These are phyloP conservation scores for Citeromyces hawaiiensis DNA, from an alignment of 1,139 yeast genomes.

Conservation along the genomic window DNA sequence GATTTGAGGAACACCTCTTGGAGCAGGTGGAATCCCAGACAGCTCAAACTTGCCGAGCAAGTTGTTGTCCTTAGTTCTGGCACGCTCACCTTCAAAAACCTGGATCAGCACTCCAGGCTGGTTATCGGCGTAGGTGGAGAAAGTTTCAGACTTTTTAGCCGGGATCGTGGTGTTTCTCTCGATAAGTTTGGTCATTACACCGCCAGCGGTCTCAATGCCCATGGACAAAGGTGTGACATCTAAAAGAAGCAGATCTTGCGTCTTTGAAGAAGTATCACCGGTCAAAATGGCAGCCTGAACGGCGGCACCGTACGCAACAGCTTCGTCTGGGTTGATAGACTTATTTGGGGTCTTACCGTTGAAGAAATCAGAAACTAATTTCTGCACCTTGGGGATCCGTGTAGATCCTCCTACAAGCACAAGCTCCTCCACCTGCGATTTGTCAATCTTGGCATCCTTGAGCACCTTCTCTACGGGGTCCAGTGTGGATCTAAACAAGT, in stretches of 20 bases:
- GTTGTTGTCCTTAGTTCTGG: constrained; percentile 39
- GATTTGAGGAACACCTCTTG: constrained; percentile 51
- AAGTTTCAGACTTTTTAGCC: constrained; percentile 88
- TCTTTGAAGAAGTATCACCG: constrained; percentile 66
- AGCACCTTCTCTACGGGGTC: no score
- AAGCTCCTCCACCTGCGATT: constrained; percentile 85
- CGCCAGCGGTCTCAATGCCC: constrained; percentile 97
- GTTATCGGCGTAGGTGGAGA: constrained; percentile 94
- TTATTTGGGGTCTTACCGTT: constrained; percentile 71
- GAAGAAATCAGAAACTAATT: constrained; percentile 94
- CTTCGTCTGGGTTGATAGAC: constrained; percentile 44
- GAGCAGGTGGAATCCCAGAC: constrained; percentile 46
- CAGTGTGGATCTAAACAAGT: constrained; percentile 95
- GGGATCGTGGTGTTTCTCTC: constrained; percentile 97
- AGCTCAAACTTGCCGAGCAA: constrained; percentile 41
- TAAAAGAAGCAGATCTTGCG: constrained; percentile 38
- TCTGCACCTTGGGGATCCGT: no score
- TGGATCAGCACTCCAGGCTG: constrained; percentile 95
- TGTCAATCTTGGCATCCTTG: constrained; percentile 87
- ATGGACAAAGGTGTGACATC: constrained; percentile 88
- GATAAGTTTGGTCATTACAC: constrained; percentile 94
- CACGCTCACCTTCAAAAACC: constrained; percentile 62
- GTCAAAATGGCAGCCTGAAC: constrained; percentile 85
- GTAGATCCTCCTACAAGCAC: constrained; percentile 99
- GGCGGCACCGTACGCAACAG: constrained; percentile 67